Percentiles rank a stretch among this genome's conserved stretches.
These are phyloP conservation scores for Metschnikowia colocasiae DNA, from an alignment of 805 yeast genomes.

Conservation along the genomic window DNA sequence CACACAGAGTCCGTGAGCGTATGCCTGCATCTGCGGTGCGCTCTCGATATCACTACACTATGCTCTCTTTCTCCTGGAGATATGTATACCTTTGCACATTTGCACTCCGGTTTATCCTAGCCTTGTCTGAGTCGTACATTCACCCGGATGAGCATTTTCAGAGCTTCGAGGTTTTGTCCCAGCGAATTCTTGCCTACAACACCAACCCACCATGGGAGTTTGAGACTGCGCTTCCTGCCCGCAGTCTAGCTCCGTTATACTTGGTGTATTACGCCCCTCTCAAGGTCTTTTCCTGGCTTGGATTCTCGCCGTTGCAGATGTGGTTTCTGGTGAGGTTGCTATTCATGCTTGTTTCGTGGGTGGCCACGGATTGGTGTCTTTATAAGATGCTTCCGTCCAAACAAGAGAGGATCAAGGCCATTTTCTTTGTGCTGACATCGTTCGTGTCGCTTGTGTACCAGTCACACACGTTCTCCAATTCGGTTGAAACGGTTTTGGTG, in stretches of 20 bases:
- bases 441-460: conserved; percentile 79
- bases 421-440: conserved; percentile 49
- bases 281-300: conserved; percentile 27
- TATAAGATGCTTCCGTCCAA: conserved; percentile 47
- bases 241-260: conserved; percentile 70
- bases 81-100: conserved; percentile 42
- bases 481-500: conserved; percentile 65
- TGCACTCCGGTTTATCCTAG: conserved; percentile 50
- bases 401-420: conserved; percentile 47
- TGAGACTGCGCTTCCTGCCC: conserved; percentile 48
- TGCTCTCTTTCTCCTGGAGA: conserved; percentile 40
- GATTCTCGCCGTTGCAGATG: conserved; percentile 44
- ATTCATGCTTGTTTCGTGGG: conserved; percentile 37
- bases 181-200: conserved; percentile 42
- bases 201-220: conserved; percentile 82
- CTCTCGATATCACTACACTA: neutral
- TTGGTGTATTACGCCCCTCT: conserved; percentile 67
- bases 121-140: conserved; percentile 73
- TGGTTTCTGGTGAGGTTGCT: conserved; percentile 55
- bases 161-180: conserved; percentile 68
- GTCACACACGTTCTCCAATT: conserved; percentile 85
- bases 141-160: conserved; percentile 99
- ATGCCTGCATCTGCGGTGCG: conserved; percentile 4
- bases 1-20: no score
- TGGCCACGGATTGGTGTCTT: conserved; percentile 39